Base-by-base conservation (phyloP, 441 rosid genomes). In the Adansonia gregorii region DNA sequence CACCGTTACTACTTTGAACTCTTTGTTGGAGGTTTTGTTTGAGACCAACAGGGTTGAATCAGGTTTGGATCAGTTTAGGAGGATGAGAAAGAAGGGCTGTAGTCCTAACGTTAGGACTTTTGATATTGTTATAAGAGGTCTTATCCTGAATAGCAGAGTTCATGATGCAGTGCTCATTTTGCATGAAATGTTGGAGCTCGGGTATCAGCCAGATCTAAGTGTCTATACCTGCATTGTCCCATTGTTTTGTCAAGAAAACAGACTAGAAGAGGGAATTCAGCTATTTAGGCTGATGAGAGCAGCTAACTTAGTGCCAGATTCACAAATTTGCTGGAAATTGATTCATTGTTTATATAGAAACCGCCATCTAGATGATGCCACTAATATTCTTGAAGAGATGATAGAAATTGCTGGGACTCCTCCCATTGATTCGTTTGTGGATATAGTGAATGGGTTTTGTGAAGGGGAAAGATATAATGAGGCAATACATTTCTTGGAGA, bases 11-110 rank as follows among this genome's bases (percentile, higher is more conserved):
- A 86, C 89, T 70, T 66, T 90, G 82, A 88, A 88, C 82, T 76
- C 35, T 81, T 74, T 87, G 82, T 69, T 88, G 69, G 89, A 88
- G 82, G 84, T 81, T 78, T 79, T 88, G 80, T 82, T 88, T 74
- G 80, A 86, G 76, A 82, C 79, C 15, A 81, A 51, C n/a, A 80
- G 76, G 81, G 73, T 86, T 31, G 87, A 81, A 78, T 67, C 74
- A 69, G 89, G 85, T 67, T 80, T 90, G 82, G 78, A 87, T 85
- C 91, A 88, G 58, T 90, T 84, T 80, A 31, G 78, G 78, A 87
- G 93, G 80, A 83, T 90, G 79, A 49, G 72, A 48, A 88, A 81
- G 81, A 90, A 88, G 80, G 84, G 86, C 6, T 86, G 85, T 65
- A 22, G 45, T 78, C 88, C 89, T 20, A 83, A 83, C 55, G 59